Evolutionary conservation across 139 green algal species (phyloP), one percentile per base, ranked within the genome.

Genomic region (Chlorella sp.): DNA sequence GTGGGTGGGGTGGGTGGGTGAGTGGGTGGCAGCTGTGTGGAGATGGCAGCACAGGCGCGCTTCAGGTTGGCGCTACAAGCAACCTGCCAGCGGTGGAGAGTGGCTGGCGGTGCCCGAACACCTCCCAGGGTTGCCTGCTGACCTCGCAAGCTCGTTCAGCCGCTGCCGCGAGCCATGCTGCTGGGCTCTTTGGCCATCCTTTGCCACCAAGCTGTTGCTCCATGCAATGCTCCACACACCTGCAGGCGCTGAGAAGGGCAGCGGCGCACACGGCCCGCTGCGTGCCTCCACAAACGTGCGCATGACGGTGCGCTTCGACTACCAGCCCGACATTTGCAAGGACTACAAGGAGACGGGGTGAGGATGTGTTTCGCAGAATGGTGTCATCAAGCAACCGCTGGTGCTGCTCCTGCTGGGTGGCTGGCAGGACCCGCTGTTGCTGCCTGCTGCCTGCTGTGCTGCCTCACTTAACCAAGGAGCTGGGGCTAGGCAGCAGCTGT

Each of bases 281-380:
- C 90, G 96, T 56, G 96, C 94, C 18, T 89, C 81, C 25, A 78
- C 87, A 80, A 92, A 95, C 39, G 85, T 98, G 51, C 90, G 95
- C 34, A 93, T 86, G 68, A 94, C 92, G 3, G 91, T 97, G 30
- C 84, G 89, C 4, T 94, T 99, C 68, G 97, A 99, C 90, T 99
- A 99, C 88, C 95, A 99, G 88, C 97, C 97, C 9, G 97, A 99
- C 88, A 89, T 99, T 25, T 99, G 97, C 88, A 99, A 99, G 89
- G 97, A 99, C 88, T 99, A 99, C 92, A 98, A 99, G 88, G 95
- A 99, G 91, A 98, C 96, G 32, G 96, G 96, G 4, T 98, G 36
- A 60, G 51, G 44, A 6, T 51, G 44, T n/a, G n/a, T n/a, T n/a
- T n/a, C n/a, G n/a, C n/a, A n/a, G n/a, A n/a, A n/a, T n/a, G n/a